Base-by-base conservation (phyloP, 129 eudicot species). In the Artemisia tridentata region DNA sequence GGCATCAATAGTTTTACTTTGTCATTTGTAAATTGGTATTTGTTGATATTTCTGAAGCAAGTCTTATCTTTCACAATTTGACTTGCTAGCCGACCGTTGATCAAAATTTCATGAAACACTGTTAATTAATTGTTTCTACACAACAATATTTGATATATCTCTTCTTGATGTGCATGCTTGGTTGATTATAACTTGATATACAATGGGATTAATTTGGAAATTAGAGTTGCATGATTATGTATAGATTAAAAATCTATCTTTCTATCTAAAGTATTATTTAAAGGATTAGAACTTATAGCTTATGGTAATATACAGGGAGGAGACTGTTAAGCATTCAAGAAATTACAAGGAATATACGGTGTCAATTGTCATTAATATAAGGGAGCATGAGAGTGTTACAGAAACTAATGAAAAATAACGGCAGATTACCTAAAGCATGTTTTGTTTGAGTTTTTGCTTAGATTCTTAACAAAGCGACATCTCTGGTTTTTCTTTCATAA, bases 391-490 rank as follows among this genome's bases (percentile, higher is more conserved):
- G 21, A 57, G 45, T 19, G 63, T 58, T 58, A n/a, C 20, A 48
- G 16, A 60, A 23, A 38, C 21, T n/a, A 72, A n/a, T 16, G 34
- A 59, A 59, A 23, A 1, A 59, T n/a, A 19, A 12, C 45, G 10
- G n/a, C 14, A 3, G 56, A 12, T 41, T 41, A 47, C 55, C 20
- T 25, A 72, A 56, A 38, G 66, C 45, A 56, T n/a, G 14, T 59
- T 46, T 27, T 72, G 47, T n/a, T 47, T 61, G 73, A 59, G 57
- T 16, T 17, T 41, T 56, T 23, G 65, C 65, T 54, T 74, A 55
- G 18, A 54, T 31, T 34, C 20, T 21, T 45, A 38, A 43, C 14
- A 34, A 51, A 31, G 25, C 50, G n/a, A 34, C 7, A 9, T 17
- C 27, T 19, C 64, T 51, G 5, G 13, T 50, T 43, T 50, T 21